phyloP scores from a whole-genome alignment of 768 basidiomycete species.

The Kwoniella heveanensis region DNA sequence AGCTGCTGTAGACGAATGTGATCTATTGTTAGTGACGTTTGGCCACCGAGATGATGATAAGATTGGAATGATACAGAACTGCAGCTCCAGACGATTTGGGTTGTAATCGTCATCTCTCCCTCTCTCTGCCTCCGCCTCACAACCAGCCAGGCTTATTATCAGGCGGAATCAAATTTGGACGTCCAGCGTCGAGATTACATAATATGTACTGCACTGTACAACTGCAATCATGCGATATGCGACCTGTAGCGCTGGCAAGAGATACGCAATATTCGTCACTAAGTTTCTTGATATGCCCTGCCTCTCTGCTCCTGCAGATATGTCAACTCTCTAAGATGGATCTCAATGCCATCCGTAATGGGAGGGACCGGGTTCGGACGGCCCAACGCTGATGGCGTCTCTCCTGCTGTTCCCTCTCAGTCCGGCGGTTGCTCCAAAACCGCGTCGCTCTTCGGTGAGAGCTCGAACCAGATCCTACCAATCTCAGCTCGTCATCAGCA shows the following conservation, averaged over 20 bases:
- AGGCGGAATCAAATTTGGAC: constrained; percentile 15
- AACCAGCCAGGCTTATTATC: too few species aligned
- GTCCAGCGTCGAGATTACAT: too few species aligned
- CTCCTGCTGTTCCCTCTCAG: neutral
- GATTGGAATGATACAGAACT: too few species aligned
- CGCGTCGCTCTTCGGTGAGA: neutral
- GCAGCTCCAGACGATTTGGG: too few species aligned
- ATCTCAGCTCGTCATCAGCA: neutral
- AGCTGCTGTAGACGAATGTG: neutral
- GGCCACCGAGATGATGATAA: constrained; percentile 16
- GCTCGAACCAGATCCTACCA: neutral
- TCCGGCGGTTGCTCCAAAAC: neutral
- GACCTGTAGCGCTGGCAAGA: too few species aligned
- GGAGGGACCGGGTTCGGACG: neutral
- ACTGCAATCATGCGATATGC: too few species aligned
- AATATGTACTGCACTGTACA: too few species aligned
- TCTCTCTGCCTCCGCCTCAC: too few species aligned
- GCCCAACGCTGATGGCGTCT: neutral
- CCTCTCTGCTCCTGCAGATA: neutral
- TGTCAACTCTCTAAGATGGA: neutral
- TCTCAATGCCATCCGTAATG: constrained; percentile 1
- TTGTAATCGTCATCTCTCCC: neutral
- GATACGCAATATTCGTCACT: too few species aligned
- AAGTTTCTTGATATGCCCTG: too few species aligned
- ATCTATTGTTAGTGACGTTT: neutral